Base-by-base conservation (phyloP, 805 yeast genomes). In the Candida germanica region DNA sequence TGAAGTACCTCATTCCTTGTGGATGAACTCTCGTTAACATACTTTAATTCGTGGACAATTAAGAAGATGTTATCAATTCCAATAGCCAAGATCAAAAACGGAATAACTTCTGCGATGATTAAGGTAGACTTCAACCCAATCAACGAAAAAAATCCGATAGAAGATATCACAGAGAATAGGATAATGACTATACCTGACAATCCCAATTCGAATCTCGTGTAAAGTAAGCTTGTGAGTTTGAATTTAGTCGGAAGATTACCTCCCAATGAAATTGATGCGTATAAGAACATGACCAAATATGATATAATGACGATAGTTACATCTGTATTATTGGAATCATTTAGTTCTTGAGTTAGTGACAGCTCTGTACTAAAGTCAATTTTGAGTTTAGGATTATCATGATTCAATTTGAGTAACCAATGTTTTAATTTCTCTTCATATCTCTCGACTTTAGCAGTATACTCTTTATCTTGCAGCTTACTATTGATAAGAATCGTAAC, bases 41-140 rank as follows among this genome's bases (percentile, higher is more conserved):
- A 61, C 28, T 79, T 75, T 31, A 86, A 66, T 51, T 88, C 95
- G 54, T 89, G 89, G 1, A 87, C 82, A 14, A 91, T 77, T 46
- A 91, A 64, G 53, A 89, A 93, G 17, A 91, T 85, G 56, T 91
- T 91, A 61, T 91, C 98, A 18, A 91, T 87, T n/a, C 98, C 98
- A 38, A 91, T 81, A 0, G 98, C 98, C 39, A 91, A 68, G 10
- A 91, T 84, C 50, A 91, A 66, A 53, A 91, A 91, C 7, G 98
- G 98, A 22, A 91, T 91, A 5, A 91, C 98, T 56, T 93, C 98
- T 2, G 98, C 97, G 39, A 91, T 87, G 46, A 91, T 89, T 28
- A 91, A 66, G 0, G 98, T 91, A 0, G 95, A 85, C 51, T 85
- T 87, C 32, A 89, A 61, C 0, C 93, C 94, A n/a, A 84, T 40